Conservation (phyloP, 805 yeast species). For the Ogataea trehaloabstinens region DNA sequence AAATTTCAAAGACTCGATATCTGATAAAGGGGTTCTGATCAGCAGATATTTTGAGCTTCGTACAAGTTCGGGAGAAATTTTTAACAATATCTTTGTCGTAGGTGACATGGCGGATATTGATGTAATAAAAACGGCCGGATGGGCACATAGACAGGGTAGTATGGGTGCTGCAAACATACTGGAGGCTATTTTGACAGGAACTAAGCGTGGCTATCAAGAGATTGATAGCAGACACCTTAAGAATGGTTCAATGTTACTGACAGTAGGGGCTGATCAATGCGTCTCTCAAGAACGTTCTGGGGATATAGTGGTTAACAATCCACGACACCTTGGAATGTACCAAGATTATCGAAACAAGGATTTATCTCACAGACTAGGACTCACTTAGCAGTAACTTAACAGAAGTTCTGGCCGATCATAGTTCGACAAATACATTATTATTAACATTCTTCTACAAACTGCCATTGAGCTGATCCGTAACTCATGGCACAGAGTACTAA, state of each 20-base stretch:
- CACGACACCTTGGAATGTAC: not conserved
- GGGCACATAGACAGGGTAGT: conserved; percentile 3
- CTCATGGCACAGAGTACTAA: too few relatives aligned
- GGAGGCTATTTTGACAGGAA: not conserved
- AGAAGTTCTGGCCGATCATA: too few relatives aligned
- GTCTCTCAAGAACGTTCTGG: not conserved
- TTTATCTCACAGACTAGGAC: too few relatives aligned
- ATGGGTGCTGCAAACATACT: not conserved
- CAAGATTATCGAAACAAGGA: not conserved
- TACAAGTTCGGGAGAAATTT: not conserved
- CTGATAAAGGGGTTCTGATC: not conserved
- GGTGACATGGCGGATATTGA: conserved; percentile 8
- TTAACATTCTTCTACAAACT: too few relatives aligned
- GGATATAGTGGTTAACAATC: not conserved
- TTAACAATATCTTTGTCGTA: conserved; percentile 7
- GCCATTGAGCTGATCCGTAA: too few relatives aligned
- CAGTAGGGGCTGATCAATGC: not conserved
- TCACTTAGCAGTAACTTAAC: too few relatives aligned
- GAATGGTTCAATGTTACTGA: not conserved
- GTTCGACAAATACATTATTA: too few relatives aligned
- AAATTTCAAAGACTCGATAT: conserved; percentile 1
- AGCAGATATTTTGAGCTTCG: not conserved
- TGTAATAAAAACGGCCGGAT: conserved; percentile 4
- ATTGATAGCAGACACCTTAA: not conserved
- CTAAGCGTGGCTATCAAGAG: not conserved